Evolutionary conservation across 441 rosid genomes (phyloP), one percentile per base, ranked within the genome.

Genomic region (Populus trichocarpa): DNA sequence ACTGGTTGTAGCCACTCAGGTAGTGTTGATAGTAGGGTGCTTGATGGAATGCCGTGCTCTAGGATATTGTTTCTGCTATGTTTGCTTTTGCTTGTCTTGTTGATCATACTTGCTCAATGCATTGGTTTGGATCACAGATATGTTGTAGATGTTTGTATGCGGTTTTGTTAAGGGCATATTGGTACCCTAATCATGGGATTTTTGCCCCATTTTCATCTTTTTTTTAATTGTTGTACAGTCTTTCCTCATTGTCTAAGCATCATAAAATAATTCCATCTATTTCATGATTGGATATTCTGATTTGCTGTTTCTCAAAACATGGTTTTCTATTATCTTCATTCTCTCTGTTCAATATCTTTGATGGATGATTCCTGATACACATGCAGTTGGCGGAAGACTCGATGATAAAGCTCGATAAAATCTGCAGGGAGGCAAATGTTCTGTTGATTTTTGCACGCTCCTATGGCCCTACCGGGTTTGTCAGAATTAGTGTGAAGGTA

Each of bases 1-100:
- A n/a, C 85, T 96, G 79, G 96, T 94, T 30, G 80, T 96, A 46
- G 99, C 99, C 70, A 92, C 98, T 78, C 98, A 96, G 96, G 99
- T 91, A 86, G 64, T 33, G 3, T 46, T 35, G 30, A 6, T 32
- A 57, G 9, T 3, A 70, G n/a, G 35, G 42, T 61, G 32, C 33
- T 67, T 12, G 10, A 67, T 61, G 77, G 59, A 63, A 42, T 74
- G 13, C 40, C 36, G 30, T 26, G 57, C 40, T 38, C 20, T 30
- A 38, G 61, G 12, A 68, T 5, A 13, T 73, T 35, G 50, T 22
- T 33, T 65, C 20, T 69, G 46, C 33, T 2, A 69, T 32, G 35
- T 57, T 38, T 64, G 66, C 5, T 40, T 3, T 40, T 77, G 74
- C 46, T 32, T 12, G 63, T 26, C 26, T 25, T 50, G 75, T 32